Evolutionary conservation across 2,329 filamentous ascomycete genomes (phyloP).

Genomic region (Fusarium metavorans): DNA sequence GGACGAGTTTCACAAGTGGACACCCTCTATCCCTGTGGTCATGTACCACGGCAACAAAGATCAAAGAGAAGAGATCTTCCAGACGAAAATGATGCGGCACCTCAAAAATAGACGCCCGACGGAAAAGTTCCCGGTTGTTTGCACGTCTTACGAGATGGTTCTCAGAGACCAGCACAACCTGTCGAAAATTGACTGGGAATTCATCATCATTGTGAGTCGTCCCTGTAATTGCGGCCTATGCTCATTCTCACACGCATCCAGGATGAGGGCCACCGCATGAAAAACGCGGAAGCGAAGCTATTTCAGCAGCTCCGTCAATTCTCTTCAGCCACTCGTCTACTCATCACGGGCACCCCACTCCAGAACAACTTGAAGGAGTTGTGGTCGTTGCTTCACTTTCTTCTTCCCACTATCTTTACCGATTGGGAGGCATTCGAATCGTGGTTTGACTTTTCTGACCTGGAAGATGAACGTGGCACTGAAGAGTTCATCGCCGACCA

Average conservation of each 20-base stretch:
- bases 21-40: conserved; percentile 86
- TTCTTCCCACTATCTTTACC: conserved; percentile 92
- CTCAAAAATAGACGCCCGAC: conserved; percentile 71
- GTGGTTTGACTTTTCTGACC: conserved; percentile 97
- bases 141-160: conserved; percentile 96
- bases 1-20: conserved; percentile 92
- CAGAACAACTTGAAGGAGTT: conserved; percentile 96
- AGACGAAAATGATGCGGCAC: conserved; percentile 76
- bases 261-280: conserved; percentile 97
- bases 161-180: conserved; percentile 88
- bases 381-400: conserved; percentile 94
- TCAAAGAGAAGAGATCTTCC: conserved; percentile 81
- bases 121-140: conserved; percentile 86
- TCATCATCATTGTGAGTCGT: conserved; percentile 85
- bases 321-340: conserved; percentile 86
- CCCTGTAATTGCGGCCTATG: fast-evolving
- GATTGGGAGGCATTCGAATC: conserved; percentile 92
- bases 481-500: conserved; percentile 84
- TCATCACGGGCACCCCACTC: conserved; percentile 94
- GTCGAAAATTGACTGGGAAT: conserved; percentile 91
- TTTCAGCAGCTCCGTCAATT: conserved; percentile 92
- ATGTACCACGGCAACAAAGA: conserved; percentile 90
- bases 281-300: conserved; percentile 93
- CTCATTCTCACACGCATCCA: conserved; percentile 49
- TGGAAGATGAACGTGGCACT: conserved; percentile 84